A percentile compares a stretch with the other conserved stretches of the same genome.
Conservation (phyloP, 306 rosid species). For the Bauhinia variegata region DNA sequence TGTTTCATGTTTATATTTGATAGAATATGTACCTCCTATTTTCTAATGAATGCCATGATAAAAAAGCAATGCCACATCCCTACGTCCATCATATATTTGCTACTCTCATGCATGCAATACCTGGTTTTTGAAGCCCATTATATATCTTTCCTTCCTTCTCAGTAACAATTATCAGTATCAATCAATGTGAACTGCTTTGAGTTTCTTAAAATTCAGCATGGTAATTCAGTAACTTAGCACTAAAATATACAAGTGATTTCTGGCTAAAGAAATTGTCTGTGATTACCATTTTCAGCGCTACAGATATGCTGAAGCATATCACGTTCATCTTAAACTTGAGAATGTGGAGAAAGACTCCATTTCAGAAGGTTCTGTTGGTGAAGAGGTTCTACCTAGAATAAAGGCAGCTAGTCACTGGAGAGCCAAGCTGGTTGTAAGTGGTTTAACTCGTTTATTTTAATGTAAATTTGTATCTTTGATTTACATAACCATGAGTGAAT, state of each 20-base stretch:
- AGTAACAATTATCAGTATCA: conserved; percentile 20
- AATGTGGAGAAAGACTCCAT: conserved; percentile 66
- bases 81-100: no score
- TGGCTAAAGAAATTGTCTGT: conserved; percentile 36
- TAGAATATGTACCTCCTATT: neutral
- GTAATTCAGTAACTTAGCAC: conserved; percentile 3
- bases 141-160: neutral
- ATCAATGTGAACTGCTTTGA: conserved; percentile 15
- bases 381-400: conserved; percentile 61
- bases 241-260: neutral
- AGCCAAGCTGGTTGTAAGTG: conserved; percentile 87
- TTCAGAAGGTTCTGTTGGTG: conserved; percentile 56
- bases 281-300: conserved; percentile 70
- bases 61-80: conserved; percentile 5
- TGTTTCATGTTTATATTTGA: neutral
- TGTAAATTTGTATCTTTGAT: neutral
- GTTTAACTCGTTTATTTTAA: conserved; percentile 3
- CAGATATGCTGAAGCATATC: conserved; percentile 80
- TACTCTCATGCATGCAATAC: conserved; percentile 19
- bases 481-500: conserved; percentile 8
- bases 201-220: conserved; percentile 26
- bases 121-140: neutral
- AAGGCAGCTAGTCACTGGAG: conserved; percentile 66
- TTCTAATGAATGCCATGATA: neutral
- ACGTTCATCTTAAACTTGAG: conserved; percentile 73